phyloP scores from a whole-genome alignment of 208 protist species.

The Trichomonas vaginalis region DNA sequence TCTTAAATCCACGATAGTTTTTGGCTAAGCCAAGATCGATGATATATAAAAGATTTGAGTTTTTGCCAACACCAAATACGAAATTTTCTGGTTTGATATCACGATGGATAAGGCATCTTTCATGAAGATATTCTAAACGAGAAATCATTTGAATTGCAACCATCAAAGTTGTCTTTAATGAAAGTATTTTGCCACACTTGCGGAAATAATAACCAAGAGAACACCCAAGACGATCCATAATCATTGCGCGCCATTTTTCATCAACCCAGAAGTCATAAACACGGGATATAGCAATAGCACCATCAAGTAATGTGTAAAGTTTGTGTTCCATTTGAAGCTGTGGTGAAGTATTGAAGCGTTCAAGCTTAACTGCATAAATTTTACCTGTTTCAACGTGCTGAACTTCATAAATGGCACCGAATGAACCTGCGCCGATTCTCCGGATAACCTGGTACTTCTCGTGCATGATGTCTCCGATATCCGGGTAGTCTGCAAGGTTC shows the following conservation, averaged over 20 bases:
- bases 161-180: background rate
- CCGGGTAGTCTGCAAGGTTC: background rate
- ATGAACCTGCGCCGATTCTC: background rate
- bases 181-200: constrained; percentile 47
- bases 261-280: constrained; percentile 78
- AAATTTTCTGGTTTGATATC: constrained; percentile 97
- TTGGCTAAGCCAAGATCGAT: constrained; percentile 74
- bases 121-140: constrained; percentile 48
- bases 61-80: constrained; percentile 69
- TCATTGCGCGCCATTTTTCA: constrained; percentile 90
- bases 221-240: constrained; percentile 92
- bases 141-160: constrained; percentile 17
- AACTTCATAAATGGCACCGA: constrained; percentile 11
- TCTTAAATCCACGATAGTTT: constrained; percentile 86
- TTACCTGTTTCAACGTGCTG: constrained; percentile 42
- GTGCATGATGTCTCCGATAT: background rate
- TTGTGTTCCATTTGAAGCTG: constrained; percentile 91
- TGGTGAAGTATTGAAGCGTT: constrained; percentile 59
- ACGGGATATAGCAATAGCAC: constrained; percentile 67
- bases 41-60: constrained; percentile 27
- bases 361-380: constrained; percentile 68
- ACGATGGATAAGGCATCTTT: constrained; percentile 84
- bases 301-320: constrained; percentile 55
- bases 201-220: constrained; percentile 90
- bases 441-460: background rate